Evolutionary conservation across 257 asterid genomes (phyloP).

Genomic region (Plantago elongata): DNA sequence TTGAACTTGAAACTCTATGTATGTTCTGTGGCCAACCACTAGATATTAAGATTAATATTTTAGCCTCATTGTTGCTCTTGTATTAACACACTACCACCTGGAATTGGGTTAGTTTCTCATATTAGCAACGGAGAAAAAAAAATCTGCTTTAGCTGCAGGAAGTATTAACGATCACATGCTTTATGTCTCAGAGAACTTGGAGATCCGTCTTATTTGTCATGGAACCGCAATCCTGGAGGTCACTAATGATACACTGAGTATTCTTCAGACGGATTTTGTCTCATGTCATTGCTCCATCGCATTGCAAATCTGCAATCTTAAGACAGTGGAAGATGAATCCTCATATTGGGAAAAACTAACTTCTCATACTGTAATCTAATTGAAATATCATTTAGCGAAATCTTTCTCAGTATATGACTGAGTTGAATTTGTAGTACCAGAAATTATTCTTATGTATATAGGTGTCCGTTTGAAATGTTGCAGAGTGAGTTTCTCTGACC

Average conservation of each 20-base stretch:
- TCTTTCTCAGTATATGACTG: not conserved
- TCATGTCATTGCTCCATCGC: not conserved
- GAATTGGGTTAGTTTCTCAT: no score
- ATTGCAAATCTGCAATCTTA: not conserved
- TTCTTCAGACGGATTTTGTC: not conserved
- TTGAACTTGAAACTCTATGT: no score
- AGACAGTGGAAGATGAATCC: not conserved
- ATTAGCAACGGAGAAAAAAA: not conserved
- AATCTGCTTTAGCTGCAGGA: not conserved
- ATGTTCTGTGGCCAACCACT: no score
- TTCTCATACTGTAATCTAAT: not conserved
- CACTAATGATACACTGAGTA: conserved; percentile 14
- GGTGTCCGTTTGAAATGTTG: not conserved
- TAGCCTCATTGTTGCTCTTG: no score
- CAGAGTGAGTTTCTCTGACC: not conserved
- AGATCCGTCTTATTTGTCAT: conserved; percentile 39
- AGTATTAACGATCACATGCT: not conserved
- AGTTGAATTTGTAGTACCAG: not conserved
- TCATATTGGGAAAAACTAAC: not conserved
- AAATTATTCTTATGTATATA: no score
- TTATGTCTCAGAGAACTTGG: conserved; percentile 33
- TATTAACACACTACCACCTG: no score
- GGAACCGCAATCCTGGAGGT: conserved; percentile 38
- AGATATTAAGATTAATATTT: no score
- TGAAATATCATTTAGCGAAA: not conserved